Evolutionary conservation across 176 grass and related monocot species (phyloP), one percentile per base, ranked within the genome.

Genomic region (Otatea glauca): DNA sequence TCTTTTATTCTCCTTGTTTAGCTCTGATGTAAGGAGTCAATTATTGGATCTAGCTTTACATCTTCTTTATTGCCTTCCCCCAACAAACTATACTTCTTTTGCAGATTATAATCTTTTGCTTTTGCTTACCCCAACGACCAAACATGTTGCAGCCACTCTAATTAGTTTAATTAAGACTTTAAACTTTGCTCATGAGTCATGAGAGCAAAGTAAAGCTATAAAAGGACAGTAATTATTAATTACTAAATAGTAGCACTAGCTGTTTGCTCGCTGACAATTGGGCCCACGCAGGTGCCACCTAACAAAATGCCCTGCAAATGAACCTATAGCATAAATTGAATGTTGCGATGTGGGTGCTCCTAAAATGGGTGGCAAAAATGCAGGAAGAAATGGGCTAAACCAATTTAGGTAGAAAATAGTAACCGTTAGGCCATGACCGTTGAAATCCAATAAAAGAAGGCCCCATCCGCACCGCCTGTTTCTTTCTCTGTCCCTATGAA

Each of bases 131-230:
- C 83, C 78, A 81, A 77, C 77, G 65, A 81, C 61, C 65, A 81
- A 70, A 85, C 81, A 47, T 86, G 88, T 68, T 39, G 21, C 74
- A 83, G 68, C 79, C 49, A 79, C 88, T 83, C 60, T 68, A 63
- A 68, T 83, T 87, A 75, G 84, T 79, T 90, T 87, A 79, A 79
- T 90, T 69, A 83, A 83, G 60, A 79, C 60, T 74, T 75, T 79
- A 34, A 51, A 72, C 74, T 53, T 27, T 42, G 24, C 60, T 53
- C 60, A 29, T 65, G 59, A 42, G 34, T 11, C 60, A 67, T 76
- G 73, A n/a, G 66, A n/a, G 38, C 73, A 86, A 73, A 79, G 74
- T 74, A 74, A 60, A 60, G 21, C 23, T 47, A 59, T 37, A 79
- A 65, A 72, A 58, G 29, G 29, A 25, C 4, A 37, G 16, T 3